Evolutionary conservation across 257 asterid species (phyloP), one percentile per base, ranked within the genome.

Genomic region (Scutellaria barbata): DNA sequence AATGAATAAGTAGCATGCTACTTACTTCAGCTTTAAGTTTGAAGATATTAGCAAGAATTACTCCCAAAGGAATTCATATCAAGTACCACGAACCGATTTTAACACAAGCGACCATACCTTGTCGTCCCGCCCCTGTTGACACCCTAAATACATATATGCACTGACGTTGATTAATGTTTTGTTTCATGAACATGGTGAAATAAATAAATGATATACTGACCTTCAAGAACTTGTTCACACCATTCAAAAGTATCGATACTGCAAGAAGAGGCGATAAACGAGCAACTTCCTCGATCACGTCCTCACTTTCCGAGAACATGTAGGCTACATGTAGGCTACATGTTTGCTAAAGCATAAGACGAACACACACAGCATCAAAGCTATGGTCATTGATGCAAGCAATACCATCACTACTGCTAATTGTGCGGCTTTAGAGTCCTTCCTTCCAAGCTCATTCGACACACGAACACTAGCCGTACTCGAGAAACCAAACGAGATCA

Each of bases 391-490:
- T 0, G 92, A 88, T n/a, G 81, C 81, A 7, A 84, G 37, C 6
- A 83, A 86, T 7, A 79, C 46, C 63, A 73, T 43, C 55, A 59
- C 4, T 37, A 83, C 73, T 1, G 89, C 74, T 35, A 88, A 84
- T 54, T 72, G 86, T 13, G 85, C 92, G 0, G 84, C 86, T 67
- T 40, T 78, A 1, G 87, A 30, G 47, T 82, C 77, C 40, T 87
- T 84, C 22, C 75, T 84, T 25, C 95, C 92, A 9, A 88, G 86
- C 77, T 88, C 95, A 70, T 88, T 88, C 0, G 90, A 39, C 1
- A 86, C 89, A 7, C 95, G 85, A 30, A 88, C 95, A 35, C 95
- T 86, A 46, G 87, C 85, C 41, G 89, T 85, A 40, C 57, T 87
- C 74, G 75, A 39, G 86, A 86, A 88, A 55, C 92, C 95, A 12